Evolutionary conservation across 805 yeast genomes (phyloP), one percentile per base, ranked within the genome.

Genomic region (Cyberlindnera japonica): DNA sequence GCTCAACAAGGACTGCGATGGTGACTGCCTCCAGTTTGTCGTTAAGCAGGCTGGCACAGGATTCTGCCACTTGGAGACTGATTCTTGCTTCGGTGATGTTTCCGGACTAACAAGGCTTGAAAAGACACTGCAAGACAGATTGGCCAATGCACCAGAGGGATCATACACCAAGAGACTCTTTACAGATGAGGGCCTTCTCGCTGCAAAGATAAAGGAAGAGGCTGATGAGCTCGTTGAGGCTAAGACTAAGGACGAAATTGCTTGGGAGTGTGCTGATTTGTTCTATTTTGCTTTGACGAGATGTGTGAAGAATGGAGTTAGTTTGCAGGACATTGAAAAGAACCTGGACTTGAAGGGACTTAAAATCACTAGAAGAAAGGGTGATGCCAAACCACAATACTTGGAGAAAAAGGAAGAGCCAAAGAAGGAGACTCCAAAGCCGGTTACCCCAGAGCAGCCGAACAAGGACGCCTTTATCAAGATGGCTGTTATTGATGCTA

Each of bases 261-360:
- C 98, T 0, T 93, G 96, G 96, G 99, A 93, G 67, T 91, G 95
- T 38, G 99, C 99, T 8, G 99, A 93, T 62, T 71, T 93, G 61
- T 71, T 87, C 47, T 78, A 82, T 58, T 86, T 86, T 54, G 83
- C 91, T 12, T 56, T 82, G 60, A 69, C 86, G 42, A 86, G 85
- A 63, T 75, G 87, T 36, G 73, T 83, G 17, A 77, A 85, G 62
- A 70, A 79, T 54, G 96, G 91, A 23, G 96, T 93, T 23, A 65
- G 83, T 19, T 67, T 89, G 54, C 68, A 74, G 8, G 97, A 90
- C 54, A 80, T 93, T 33, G 96, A 90, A 66, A 74, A 71, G 51
- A 88, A 91, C 63, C 72, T 93, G 57, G 90, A 87, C 57, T 63
- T 81, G 59, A 93, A 93, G 70, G 75, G 87, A 34, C 66, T 81